Conservation (phyloP, 2,329 filamentous ascomycete genomes). For the Neonectria ditissima region DNA sequence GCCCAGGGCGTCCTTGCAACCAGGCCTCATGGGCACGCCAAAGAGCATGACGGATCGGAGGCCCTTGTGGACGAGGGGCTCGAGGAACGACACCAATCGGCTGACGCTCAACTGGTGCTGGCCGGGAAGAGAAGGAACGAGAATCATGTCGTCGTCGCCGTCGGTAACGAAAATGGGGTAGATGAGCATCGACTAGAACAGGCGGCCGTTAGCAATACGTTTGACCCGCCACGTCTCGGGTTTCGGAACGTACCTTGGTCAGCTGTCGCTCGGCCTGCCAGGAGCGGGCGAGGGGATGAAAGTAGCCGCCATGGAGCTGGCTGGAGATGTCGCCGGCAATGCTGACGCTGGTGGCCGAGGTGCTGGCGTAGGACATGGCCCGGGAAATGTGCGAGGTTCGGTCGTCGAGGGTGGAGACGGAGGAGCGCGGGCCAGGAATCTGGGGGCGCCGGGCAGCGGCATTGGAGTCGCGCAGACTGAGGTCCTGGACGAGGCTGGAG, state of each 20-base stretch:
- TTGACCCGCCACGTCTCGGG: not conserved
- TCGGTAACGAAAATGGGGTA: conserved; percentile 98
- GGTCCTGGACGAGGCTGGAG: conserved; percentile 74
- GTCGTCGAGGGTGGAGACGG: conserved; percentile 70
- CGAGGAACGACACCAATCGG: conserved; percentile 84
- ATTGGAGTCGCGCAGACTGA: conserved; percentile 68
- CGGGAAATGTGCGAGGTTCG: conserved; percentile 70
- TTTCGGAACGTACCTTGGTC: conserved; percentile 73
- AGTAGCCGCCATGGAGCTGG: conserved; percentile 86
- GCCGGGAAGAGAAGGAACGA: conserved; percentile 90
- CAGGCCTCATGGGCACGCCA: conserved; percentile 85
- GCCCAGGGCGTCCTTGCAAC: conserved; percentile 89
- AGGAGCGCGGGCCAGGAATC: conserved; percentile 54
- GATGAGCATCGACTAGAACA: conserved; percentile 90
- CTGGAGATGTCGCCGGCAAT: conserved; percentile 82
- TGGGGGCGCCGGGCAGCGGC: conserved; percentile 59
- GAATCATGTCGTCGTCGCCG: conserved; percentile 88
- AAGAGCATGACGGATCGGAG: conserved; percentile 95
- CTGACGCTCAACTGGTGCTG: conserved; percentile 91
- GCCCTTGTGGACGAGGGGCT: conserved; percentile 88
- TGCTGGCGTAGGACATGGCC: conserved; percentile 75
- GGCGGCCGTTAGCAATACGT: conserved; percentile 28
- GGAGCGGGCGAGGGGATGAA: conserved; percentile 80
- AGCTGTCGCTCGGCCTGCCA: conserved; percentile 89
- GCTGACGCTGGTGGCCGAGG: conserved; percentile 75